Conservation (phyloP, 2,329 filamentous ascomycete genomes). For the Ceratocystis destructans region DNA sequence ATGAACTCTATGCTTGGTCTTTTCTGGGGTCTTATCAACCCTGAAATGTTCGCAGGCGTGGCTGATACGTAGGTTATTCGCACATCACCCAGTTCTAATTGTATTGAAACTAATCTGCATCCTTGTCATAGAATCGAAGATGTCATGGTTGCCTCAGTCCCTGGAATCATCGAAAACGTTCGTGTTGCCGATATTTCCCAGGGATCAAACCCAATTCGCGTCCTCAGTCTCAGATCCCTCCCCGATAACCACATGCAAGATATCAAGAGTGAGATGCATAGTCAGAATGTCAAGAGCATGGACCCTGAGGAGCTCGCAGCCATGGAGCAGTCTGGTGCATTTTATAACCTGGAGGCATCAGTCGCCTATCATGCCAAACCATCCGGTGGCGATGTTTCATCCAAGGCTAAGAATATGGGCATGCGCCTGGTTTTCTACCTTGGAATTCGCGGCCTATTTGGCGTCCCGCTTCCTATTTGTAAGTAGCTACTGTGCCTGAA, state of each 20-base stretch:
- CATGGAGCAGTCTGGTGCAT: conserved; percentile 79
- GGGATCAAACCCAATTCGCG: conserved; percentile 76
- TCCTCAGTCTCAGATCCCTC: conserved; percentile 73
- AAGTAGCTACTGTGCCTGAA: conserved; percentile 19
- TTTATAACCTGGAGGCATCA: conserved; percentile 82
- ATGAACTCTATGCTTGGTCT: conserved; percentile 79
- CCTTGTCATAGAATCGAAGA: conserved; percentile 38
- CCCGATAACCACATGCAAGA: conserved; percentile 66
- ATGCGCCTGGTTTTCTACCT: conserved; percentile 94
- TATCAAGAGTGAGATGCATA: conserved; percentile 66
- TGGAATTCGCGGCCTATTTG: conserved; percentile 76
- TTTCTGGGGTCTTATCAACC: conserved; percentile 84
- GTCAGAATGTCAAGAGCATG: conserved; percentile 65
- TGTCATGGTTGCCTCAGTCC: conserved; percentile 92
- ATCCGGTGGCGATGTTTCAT: conserved; percentile 52
- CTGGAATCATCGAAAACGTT: conserved; percentile 82
- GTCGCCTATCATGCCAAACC: conserved; percentile 85
- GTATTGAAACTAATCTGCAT: not conserved
- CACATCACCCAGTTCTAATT: accelerated
- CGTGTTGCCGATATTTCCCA: conserved; percentile 91
- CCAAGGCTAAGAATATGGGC: conserved; percentile 88
- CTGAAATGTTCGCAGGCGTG: conserved; percentile 82
- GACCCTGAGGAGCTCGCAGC: conserved; percentile 78
- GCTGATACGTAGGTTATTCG: conserved; percentile 54
- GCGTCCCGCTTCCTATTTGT: conserved; percentile 74